Percentiles rank a stretch among this genome's conserved stretches.
Evolutionary conservation across 1,139 yeast genomes (phyloP).

Genomic region (Suhomyces guaymorum): DNA sequence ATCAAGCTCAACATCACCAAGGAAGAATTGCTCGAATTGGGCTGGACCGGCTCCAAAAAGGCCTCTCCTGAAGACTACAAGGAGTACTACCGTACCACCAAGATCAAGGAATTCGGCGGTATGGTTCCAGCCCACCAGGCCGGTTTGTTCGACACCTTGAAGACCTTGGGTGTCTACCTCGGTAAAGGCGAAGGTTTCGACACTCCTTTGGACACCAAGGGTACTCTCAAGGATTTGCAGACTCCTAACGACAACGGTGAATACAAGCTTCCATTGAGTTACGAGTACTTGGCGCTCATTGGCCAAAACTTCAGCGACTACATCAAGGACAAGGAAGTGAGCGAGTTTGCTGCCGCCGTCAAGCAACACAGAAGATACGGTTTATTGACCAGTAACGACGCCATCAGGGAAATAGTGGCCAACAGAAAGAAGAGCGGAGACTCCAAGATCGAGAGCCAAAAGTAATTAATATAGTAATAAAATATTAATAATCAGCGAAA

Average conservation of each 20-base stretch:
- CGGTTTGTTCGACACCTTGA: constrained; percentile 65
- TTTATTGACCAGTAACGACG: constrained; percentile 50
- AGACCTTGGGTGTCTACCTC: constrained; percentile 61
- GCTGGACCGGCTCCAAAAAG: constrained; percentile 91
- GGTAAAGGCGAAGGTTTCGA: constrained; percentile 81
- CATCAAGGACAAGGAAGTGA: constrained; percentile 31
- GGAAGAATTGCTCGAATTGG: constrained; percentile 65
- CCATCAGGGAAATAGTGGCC: constrained; percentile 39
- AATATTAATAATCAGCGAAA: no score
- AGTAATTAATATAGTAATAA: no score
- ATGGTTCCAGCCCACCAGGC: constrained; percentile 73
- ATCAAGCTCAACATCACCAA: constrained; percentile 39
- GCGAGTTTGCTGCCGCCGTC: constrained; percentile 41
- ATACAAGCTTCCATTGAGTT: constrained; percentile 49
- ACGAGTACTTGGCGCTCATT: constrained; percentile 54
- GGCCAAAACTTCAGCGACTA: constrained; percentile 47
- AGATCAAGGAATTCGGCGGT: constrained; percentile 73
- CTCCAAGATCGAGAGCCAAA: constrained; percentile 3
- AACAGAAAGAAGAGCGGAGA: constrained; percentile 36
- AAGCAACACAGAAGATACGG: constrained; percentile 66
- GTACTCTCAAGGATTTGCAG: constrained; percentile 28
- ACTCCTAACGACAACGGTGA: constrained; percentile 17
- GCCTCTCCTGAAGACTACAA: constrained; percentile 71
- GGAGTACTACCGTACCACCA: constrained; percentile 64
- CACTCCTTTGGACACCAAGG: constrained; percentile 49